Evolutionary conservation across 306 rosid genomes (phyloP).

Genomic region (Abrus precatorius): DNA sequence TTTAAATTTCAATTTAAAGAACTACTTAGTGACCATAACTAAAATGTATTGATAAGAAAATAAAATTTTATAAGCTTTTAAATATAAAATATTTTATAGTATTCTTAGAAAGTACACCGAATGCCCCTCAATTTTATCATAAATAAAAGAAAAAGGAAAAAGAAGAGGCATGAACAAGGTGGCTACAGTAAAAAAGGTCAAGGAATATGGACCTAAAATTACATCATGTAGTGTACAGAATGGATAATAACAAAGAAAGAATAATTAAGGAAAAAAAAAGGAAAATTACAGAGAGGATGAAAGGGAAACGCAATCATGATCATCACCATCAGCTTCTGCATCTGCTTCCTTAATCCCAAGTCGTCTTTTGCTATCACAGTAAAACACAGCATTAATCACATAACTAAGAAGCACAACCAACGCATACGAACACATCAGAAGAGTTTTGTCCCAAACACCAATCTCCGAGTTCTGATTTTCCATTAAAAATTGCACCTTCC

Average conservation of each 20-base stretch:
- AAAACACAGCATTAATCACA: slow-evolving; percentile 70
- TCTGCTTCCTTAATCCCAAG: slow-evolving; percentile 35
- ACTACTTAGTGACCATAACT: too few relatives aligned
- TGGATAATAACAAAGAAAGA: not conserved
- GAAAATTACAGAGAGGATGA: slow-evolving; percentile 1
- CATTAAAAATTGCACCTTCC: slow-evolving; percentile 53
- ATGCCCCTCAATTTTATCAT: too few relatives aligned
- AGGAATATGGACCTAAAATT: too few relatives aligned
- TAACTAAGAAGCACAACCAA: slow-evolving; percentile 60
- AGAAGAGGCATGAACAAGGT: too few relatives aligned
- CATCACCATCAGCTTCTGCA: not conserved
- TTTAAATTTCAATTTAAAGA: too few relatives aligned
- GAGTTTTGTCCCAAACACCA: slow-evolving; percentile 47
- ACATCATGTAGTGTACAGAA: too few relatives aligned
- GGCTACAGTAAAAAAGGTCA: too few relatives aligned
- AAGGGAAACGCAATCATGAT: not conserved
- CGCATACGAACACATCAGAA: slow-evolving; percentile 62
- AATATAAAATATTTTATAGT: too few relatives aligned
- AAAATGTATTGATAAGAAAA: too few relatives aligned
- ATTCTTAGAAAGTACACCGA: too few relatives aligned
- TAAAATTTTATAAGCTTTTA: too few relatives aligned
- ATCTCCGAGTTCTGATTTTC: slow-evolving; percentile 50
- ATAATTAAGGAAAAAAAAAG: not conserved
- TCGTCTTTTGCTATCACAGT: slow-evolving; percentile 67
- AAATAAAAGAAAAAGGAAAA: too few relatives aligned